Percentiles rank a stretch among this genome's conserved stretches.
Conservation (phyloP, 192 early-diverging fungal species). For the Coemansia sp. region DNA sequence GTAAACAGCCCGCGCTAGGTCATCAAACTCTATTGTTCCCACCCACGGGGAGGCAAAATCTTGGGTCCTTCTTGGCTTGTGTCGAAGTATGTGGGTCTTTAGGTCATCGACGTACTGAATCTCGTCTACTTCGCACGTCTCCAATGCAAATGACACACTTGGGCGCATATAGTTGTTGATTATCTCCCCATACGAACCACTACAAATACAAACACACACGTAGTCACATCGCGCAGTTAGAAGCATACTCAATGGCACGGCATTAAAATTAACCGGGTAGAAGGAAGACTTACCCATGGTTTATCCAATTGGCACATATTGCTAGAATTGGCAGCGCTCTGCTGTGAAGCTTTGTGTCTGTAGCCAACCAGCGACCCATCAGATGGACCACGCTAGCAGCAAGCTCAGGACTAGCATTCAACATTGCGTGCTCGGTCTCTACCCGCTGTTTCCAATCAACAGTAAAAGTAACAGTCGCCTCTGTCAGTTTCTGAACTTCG, state of each 20-base stretch:
- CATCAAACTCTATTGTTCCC: constrained; percentile 50
- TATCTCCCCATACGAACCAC: constrained; percentile 7
- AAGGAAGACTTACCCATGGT: constrained; percentile 11
- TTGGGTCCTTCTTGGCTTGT: constrained; percentile 17
- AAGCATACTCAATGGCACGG: not conserved
- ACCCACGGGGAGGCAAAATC: constrained; percentile 50
- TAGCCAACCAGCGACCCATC: constrained; percentile 43
- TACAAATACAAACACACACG: not conserved
- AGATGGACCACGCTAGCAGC: constrained; percentile 26
- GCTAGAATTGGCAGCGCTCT: constrained; percentile 32
- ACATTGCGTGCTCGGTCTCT: constrained; percentile 17
- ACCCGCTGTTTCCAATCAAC: constrained; percentile 41
- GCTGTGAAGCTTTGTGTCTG: constrained; percentile 43
- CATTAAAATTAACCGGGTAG: not conserved
- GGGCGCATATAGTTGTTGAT: constrained; percentile 36
- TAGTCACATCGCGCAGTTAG: not conserved
- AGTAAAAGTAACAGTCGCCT: constrained; percentile 24
- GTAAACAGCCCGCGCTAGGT: constrained; percentile 42
- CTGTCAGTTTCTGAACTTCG: constrained; percentile 29
- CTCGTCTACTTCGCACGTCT: constrained; percentile 44
- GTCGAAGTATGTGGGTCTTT: constrained; percentile 27
- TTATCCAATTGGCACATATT: constrained; percentile 42
- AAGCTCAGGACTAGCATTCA: constrained; percentile 17
- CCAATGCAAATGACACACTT: constrained; percentile 46
- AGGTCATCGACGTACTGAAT: constrained; percentile 34